phyloP scores from a whole-genome alignment of 805 yeast genomes.

The Starmerella roubikii region DNA sequence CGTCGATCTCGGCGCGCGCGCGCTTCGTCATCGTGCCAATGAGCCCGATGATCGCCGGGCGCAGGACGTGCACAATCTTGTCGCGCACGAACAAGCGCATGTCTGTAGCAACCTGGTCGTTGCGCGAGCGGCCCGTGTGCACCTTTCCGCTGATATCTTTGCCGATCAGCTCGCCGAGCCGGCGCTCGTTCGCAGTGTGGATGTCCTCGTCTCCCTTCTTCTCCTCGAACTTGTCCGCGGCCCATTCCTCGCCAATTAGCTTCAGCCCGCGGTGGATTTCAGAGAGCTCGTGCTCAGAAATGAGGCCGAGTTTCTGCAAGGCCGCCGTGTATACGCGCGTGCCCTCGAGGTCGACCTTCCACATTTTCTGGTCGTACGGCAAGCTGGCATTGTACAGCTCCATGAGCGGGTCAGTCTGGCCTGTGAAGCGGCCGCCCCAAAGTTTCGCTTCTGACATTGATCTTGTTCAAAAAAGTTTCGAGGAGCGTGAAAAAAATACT shows the following conservation, averaged over 20 bases:
- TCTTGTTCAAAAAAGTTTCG: no score
- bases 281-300: conserved; percentile 55
- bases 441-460: conserved; percentile 48
- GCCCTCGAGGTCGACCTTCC: conserved; percentile 83
- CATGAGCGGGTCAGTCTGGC: conserved; percentile 92
- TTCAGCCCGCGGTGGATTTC: conserved; percentile 78
- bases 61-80: conserved; percentile 39
- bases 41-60: conserved; percentile 45
- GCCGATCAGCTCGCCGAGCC: conserved; percentile 93
- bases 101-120: conserved; percentile 98
- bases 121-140: conserved; percentile 98
- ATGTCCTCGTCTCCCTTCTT: conserved; percentile 93
- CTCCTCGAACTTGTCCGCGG: conserved; percentile 47
- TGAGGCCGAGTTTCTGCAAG: conserved; percentile 58
- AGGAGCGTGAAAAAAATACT: no score
- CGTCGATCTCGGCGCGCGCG: conserved; percentile 75
- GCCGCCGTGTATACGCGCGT: conserved; percentile 89
- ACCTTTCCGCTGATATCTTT: conserved; percentile 90
- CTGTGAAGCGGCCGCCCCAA: conserved; percentile 99
- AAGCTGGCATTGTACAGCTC: conserved; percentile 91
- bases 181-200: conserved; percentile 96
- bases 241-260: conserved; percentile 70
- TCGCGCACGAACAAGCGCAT: conserved; percentile 90
- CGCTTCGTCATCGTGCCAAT: conserved; percentile 57
- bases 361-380: conserved; percentile 93